Conservation (phyloP, 73 alveolate genomes). For the Chromera velia region DNA sequence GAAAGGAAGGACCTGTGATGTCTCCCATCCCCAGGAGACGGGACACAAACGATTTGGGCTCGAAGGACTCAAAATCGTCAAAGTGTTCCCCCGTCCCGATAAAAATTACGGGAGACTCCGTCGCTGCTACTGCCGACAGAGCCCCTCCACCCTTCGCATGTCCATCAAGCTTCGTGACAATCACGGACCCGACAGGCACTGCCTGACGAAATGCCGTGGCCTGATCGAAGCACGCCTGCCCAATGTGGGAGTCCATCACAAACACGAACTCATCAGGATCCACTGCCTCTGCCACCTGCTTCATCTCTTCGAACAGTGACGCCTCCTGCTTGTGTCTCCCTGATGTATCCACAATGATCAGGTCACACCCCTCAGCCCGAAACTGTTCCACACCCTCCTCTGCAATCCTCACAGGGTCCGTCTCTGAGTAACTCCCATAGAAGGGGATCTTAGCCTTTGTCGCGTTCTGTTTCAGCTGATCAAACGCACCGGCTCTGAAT, state of each 20-base stretch:
- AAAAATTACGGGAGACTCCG: constrained; percentile 89
- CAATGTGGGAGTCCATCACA: constrained; percentile 86
- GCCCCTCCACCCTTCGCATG: constrained; percentile 99
- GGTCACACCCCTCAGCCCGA: constrained; percentile 73
- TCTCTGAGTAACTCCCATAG: constrained; percentile 84
- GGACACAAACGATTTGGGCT: constrained; percentile 85
- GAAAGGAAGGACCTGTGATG: too few relatives aligned
- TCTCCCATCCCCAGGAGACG: constrained; percentile 76
- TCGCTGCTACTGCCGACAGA: constrained; percentile 87
- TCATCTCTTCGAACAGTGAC: constrained; percentile 95
- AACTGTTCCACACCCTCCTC: constrained; percentile 76
- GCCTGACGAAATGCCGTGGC: constrained; percentile 88
- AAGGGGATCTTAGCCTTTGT: constrained; percentile 79
- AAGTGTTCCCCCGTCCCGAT: constrained; percentile 97
- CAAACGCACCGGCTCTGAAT: constrained; percentile 99
- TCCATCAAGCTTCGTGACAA: constrained; percentile 96
- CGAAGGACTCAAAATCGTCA: constrained; percentile 89
- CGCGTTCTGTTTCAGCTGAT: constrained; percentile 95
- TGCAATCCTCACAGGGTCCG: constrained; percentile 96
- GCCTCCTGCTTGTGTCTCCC: constrained; percentile 98
- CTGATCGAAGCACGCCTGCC: constrained; percentile 86
- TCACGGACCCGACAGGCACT: constrained; percentile 93
- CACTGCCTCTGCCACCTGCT: constrained; percentile 79
- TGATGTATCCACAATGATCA: constrained; percentile 96
- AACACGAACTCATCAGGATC: constrained; percentile 89